Percentiles rank a stretch among this genome's conserved stretches.
Conservation (phyloP, 2,329 filamentous ascomycete species). For the Claviceps pazoutovae region DNA sequence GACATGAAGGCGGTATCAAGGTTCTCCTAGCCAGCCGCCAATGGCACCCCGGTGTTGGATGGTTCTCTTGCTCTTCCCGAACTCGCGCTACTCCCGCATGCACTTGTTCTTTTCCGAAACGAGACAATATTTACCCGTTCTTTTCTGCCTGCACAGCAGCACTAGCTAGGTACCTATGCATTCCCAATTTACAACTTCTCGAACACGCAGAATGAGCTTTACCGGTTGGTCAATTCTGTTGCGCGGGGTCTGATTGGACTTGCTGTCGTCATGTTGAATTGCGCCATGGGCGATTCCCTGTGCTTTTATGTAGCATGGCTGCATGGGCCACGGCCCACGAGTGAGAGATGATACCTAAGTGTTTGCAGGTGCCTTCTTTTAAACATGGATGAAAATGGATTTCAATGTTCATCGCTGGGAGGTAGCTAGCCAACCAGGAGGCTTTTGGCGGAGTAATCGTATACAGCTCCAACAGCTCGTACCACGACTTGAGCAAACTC, state of each 20-base stretch:
- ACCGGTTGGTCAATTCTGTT: slow-evolving; percentile 4
- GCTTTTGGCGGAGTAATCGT: not conserved
- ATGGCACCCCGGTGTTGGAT: no score
- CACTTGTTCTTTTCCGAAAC: not conserved
- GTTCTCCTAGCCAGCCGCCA: no score
- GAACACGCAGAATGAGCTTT: not conserved
- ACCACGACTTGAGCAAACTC: not conserved
- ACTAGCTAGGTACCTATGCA: not conserved
- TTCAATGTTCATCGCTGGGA: not conserved
- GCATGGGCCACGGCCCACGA: not conserved
- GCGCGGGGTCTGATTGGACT: slow-evolving; percentile 17
- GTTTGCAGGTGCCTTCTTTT: not conserved
- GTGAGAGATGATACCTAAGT: not conserved
- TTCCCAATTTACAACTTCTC: not conserved
- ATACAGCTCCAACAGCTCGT: not conserved
- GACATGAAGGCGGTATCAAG: no score
- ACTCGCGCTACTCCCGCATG: not conserved
- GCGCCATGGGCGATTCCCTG: slow-evolving; percentile 17
- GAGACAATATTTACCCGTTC: not conserved
- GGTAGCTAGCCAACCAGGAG: not conserved
- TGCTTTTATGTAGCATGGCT: slow-evolving; percentile 12
- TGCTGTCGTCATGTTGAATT: slow-evolving; percentile 4
- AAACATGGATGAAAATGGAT: not conserved
- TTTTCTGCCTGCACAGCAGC: not conserved
- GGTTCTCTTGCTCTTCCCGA: not conserved